These are phyloP conservation scores for Monotropa hypopitys DNA, from an alignment of 179 eudicot genomes.

Conservation along the genomic window DNA sequence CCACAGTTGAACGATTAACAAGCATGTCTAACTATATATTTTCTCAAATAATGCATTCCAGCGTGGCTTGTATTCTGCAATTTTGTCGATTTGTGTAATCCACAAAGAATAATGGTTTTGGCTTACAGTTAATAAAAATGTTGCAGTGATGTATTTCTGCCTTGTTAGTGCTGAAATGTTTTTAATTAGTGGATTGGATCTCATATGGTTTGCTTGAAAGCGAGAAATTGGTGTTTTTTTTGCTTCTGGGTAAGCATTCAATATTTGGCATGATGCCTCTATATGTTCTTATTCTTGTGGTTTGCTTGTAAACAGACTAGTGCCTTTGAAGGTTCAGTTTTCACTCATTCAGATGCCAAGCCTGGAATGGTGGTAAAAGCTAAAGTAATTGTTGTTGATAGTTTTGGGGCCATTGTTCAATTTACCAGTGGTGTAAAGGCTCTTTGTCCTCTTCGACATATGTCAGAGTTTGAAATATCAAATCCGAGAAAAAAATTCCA, in stretches of 20 bases:
- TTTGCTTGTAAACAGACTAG: slow-evolving; percentile 49
- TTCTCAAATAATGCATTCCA: background rate
- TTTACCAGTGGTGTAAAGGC: slow-evolving; percentile 92
- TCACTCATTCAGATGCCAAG: slow-evolving; percentile 96
- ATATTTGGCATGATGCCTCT: background rate
- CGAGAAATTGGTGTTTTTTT: background rate
- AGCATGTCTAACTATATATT: background rate
- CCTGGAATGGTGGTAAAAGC: slow-evolving; percentile 96
- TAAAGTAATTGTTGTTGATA: slow-evolving; percentile 55
- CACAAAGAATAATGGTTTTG: background rate
- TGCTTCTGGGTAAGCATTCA: background rate
- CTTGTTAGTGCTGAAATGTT: background rate
- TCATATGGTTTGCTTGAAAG: background rate
- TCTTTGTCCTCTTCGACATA: slow-evolving; percentile 86
- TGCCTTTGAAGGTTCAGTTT: slow-evolving; percentile 91
- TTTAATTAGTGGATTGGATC: background rate
- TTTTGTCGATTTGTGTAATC: background rate
- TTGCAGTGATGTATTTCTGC: background rate
- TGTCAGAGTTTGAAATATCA: slow-evolving; percentile 82
- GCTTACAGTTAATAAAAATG: background rate
- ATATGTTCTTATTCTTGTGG: background rate
- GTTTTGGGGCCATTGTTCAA: slow-evolving; percentile 66
- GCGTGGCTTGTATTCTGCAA: background rate
- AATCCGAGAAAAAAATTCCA: slow-evolving; percentile 85
- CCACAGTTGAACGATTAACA: background rate